Evolutionary conservation across 306 rosid species (phyloP).

Genomic region (Prunus armeniaca): DNA sequence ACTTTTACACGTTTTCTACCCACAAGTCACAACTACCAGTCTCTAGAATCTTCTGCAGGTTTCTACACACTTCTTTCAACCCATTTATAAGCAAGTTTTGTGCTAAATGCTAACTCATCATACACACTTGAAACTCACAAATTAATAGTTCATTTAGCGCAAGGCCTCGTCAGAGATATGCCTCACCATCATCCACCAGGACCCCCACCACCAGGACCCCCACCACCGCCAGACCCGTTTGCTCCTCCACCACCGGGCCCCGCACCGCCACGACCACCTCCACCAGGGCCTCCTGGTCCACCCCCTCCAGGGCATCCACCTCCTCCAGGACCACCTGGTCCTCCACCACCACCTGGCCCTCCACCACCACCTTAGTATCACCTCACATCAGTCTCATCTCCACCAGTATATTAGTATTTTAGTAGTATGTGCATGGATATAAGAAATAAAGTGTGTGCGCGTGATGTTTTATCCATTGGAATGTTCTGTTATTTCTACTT

Average conservation of each 20-base stretch:
- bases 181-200: conserved; percentile 18
- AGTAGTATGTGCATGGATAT: too few relatives aligned
- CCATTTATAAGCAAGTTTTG: not conserved
- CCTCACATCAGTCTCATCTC: too few relatives aligned
- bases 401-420: too few relatives aligned
- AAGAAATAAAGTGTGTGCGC: too few relatives aligned
- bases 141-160: too few relatives aligned
- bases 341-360: not conserved
- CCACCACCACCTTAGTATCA: not conserved
- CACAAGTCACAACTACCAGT: not conserved
- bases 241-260: conserved; percentile 26
- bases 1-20: not conserved
- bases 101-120: not conserved
- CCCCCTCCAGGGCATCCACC: conserved; percentile 4
- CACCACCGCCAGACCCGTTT: conserved; percentile 14
- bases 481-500: too few relatives aligned
- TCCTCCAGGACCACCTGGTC: conserved; percentile 19
- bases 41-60: not conserved
- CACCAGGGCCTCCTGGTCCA: not conserved
- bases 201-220: conserved; percentile 11
- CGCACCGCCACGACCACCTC: not conserved
- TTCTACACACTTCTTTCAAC: not conserved
- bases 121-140: too few relatives aligned
- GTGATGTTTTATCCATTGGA: too few relatives aligned
- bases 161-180: not conserved